A percentile compares a stretch with the other conserved stretches of the same genome.
Conservation (phyloP, 441 rosid species). For the Pelargonium exstipulatum region DNA sequence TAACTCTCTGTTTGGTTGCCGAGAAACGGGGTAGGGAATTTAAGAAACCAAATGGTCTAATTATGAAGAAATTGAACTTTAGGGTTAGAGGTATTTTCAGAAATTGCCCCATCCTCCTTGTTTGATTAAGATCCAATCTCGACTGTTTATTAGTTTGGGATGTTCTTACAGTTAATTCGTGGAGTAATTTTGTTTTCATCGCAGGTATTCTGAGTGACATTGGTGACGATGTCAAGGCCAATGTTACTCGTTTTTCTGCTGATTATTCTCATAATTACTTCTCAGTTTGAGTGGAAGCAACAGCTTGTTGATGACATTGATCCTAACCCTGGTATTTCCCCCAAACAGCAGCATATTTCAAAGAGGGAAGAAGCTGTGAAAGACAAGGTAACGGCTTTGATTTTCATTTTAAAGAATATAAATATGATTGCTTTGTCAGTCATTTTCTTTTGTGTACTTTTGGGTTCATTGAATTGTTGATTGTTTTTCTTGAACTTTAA, state of each 20-base stretch:
- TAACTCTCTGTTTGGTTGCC: slow-evolving; percentile 3
- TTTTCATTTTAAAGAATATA: no score
- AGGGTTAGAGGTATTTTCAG: not conserved
- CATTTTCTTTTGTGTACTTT: no score
- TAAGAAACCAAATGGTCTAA: no score
- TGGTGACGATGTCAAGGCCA: slow-evolving; percentile 58
- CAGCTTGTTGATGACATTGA: slow-evolving; percentile 58
- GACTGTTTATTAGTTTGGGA: no score
- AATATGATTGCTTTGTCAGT: no score
- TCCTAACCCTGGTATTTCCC: slow-evolving; percentile 32
- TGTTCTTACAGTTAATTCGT: not conserved
- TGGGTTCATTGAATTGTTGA: no score
- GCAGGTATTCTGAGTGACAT: slow-evolving; percentile 20
- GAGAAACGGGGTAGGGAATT: not conserved
- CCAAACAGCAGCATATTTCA: slow-evolving; percentile 47
- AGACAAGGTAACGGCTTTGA: not conserved
- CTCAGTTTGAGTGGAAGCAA: slow-evolving; percentile 88
- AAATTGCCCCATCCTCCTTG: not conserved
- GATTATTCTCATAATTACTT: slow-evolving; percentile 60
- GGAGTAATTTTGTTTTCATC: not conserved
- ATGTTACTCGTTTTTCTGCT: slow-evolving; percentile 64
- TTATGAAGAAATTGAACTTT: not conserved
- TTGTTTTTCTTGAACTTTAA: no score
- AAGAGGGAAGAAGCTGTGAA: slow-evolving; percentile 44
- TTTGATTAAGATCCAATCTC: not conserved